phyloP scores from a whole-genome alignment of 1,284 basidiomycete genomes.

The Irpex sp. region DNA sequence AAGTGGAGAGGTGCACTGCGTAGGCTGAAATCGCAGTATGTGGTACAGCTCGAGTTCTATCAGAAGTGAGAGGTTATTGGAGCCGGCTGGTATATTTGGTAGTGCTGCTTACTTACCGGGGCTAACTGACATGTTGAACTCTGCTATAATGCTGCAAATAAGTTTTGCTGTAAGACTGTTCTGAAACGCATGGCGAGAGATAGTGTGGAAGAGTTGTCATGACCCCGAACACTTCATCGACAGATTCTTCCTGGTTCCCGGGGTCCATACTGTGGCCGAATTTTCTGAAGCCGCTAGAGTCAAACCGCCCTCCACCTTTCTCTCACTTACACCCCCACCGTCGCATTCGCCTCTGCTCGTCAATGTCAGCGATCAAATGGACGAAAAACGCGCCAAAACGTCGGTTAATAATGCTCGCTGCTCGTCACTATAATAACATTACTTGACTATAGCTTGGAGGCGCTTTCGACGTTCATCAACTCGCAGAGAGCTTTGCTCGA shows the following conservation, averaged over 20 bases:
- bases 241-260: background rate
- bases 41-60: background rate
- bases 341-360: conserved; percentile 7
- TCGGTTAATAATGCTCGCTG: conserved; percentile 26
- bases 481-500: conserved; percentile 54
- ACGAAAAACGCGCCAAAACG: conserved; percentile 57
- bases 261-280: background rate
- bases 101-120: background rate
- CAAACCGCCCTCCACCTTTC: background rate
- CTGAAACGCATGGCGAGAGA: background rate
- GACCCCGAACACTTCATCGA: background rate
- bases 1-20: background rate
- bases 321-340: background rate
- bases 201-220: background rate
- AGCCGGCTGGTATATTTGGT: background rate
- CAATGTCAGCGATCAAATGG: conserved; percentile 40
- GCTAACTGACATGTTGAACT: background rate
- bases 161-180: too few species aligned
- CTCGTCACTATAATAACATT: conserved; percentile 10
- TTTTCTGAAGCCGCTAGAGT: background rate
- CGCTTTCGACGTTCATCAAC: conserved; percentile 62
- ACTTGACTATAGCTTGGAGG: conserved; percentile 46
- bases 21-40: background rate
- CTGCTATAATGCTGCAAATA: background rate
- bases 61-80: background rate